Evolutionary conservation across 2,329 filamentous ascomycete genomes (phyloP).

Genomic region (Penicillium crustosum): DNA sequence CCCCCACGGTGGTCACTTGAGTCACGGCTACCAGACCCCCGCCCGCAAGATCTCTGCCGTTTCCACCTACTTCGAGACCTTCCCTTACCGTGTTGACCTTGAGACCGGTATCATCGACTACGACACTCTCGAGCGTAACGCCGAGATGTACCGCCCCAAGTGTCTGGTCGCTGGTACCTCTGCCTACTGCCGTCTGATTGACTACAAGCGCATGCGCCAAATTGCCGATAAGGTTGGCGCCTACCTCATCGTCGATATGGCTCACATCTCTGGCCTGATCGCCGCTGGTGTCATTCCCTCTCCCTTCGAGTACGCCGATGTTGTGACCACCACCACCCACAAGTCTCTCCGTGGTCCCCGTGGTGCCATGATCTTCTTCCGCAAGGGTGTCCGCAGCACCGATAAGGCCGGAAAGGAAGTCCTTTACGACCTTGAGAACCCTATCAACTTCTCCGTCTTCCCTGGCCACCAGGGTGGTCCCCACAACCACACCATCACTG

Average conservation of each 20-base stretch:
- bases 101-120: slow-evolving; percentile 94
- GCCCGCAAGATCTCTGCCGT: slow-evolving; percentile 95
- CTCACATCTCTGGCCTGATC: slow-evolving; percentile 92
- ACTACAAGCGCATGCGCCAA: slow-evolving; percentile 88
- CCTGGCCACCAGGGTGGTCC: slow-evolving; percentile 97
- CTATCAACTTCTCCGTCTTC: slow-evolving; percentile 97
- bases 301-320: slow-evolving; percentile 85
- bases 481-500: slow-evolving; percentile 98
- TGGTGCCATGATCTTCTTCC: slow-evolving; percentile 98
- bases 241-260: slow-evolving; percentile 94
- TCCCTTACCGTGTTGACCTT: slow-evolving; percentile 90
- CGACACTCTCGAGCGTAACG: slow-evolving; percentile 81
- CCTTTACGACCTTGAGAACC: slow-evolving; percentile 84
- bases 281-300: slow-evolving; percentile 88
- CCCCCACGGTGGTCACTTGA: slow-evolving; percentile 92
- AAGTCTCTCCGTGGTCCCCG: slow-evolving; percentile 94
- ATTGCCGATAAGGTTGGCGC: slow-evolving; percentile 89
- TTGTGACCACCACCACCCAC: slow-evolving; percentile 97
- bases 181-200: slow-evolving; percentile 92
- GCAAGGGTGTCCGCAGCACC: slow-evolving; percentile 80
- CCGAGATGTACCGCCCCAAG: slow-evolving; percentile 88
- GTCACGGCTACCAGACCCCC: slow-evolving; percentile 95
- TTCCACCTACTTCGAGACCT: slow-evolving; percentile 97
- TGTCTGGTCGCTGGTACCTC: slow-evolving; percentile 92
- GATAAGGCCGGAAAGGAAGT: slow-evolving; percentile 87